A percentile compares a stretch with the other conserved stretches of the same genome.
These are phyloP conservation scores for Hypoxylon sp. DNA, from an alignment of 2,329 filamentous ascomycete genomes.

Conservation along the genomic window DNA sequence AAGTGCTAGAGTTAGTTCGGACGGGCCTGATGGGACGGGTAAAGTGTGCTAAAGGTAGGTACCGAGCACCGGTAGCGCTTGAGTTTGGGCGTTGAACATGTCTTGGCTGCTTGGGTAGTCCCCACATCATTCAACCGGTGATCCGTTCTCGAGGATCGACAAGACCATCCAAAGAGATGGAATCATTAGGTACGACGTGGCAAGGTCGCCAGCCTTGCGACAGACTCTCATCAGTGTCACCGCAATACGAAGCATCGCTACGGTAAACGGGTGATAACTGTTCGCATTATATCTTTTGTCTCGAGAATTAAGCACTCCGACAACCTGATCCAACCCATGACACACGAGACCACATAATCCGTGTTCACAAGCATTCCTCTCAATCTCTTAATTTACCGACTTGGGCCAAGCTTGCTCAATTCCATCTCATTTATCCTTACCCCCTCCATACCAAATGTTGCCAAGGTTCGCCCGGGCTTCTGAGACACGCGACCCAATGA, in stretches of 20 bases:
- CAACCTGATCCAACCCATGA: constrained; percentile 4
- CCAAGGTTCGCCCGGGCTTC: constrained; percentile 42
- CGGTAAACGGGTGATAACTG: constrained; percentile 21
- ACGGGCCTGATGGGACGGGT: constrained; percentile 28
- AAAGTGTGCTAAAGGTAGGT: constrained; percentile 27
- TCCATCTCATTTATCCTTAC: constrained; percentile 17
- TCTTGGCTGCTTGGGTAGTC: constrained; percentile 43
- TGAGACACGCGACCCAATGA: constrained; percentile 47
- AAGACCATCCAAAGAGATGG: constrained; percentile 49
- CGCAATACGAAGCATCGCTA: constrained; percentile 29
- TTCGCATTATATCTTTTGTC: constrained; percentile 2
- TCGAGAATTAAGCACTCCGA: constrained; percentile 8
- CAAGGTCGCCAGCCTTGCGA: constrained; percentile 39
- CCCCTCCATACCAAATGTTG: constrained; percentile 26
- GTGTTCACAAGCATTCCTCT: constrained; percentile 34
- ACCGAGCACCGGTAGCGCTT: constrained; percentile 14
- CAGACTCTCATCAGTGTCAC: constrained; percentile 34
- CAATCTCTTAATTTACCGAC: background rate
- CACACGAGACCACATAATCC: constrained; percentile 14
- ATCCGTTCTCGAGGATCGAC: constrained; percentile 45
- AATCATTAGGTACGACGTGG: constrained; percentile 45
- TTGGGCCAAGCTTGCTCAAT: constrained; percentile 15
- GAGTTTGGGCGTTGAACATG: constrained; percentile 25
- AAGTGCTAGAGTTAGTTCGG: constrained; percentile 28
- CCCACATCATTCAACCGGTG: constrained; percentile 43